These are phyloP conservation scores for Colletotrichum coccodes DNA, from an alignment of 2,329 filamentous ascomycete genomes.

Conservation along the genomic window DNA sequence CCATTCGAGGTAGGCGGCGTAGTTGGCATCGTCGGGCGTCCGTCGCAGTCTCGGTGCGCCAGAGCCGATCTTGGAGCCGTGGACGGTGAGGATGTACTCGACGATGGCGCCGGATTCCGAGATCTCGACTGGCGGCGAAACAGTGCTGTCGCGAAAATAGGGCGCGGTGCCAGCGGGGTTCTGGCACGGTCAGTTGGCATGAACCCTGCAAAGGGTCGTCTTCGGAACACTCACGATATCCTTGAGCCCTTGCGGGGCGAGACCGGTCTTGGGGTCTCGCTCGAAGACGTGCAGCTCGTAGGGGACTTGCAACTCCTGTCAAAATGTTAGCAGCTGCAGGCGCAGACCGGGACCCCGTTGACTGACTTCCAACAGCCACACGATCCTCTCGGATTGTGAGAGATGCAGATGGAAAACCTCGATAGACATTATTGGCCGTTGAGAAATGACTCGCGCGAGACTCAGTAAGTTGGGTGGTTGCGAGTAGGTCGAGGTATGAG, in stretches of 20 bases:
- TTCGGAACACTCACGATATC: constrained; percentile 9
- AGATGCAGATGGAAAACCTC: constrained; percentile 34
- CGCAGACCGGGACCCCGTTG: not conserved
- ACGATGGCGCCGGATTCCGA: constrained; percentile 69
- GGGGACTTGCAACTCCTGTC: constrained; percentile 27
- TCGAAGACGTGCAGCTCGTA: constrained; percentile 30
- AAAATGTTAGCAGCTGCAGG: not conserved
- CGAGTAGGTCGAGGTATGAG: not conserved
- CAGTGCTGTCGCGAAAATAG: constrained; percentile 64
- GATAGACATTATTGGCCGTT: constrained; percentile 18
- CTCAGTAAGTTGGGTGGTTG: not conserved
- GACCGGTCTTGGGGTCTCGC: constrained; percentile 20
- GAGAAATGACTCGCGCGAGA: not conserved
- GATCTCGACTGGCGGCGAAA: constrained; percentile 52
- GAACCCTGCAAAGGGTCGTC: not conserved
- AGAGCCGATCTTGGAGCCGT: constrained; percentile 45
- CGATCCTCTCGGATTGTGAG: constrained; percentile 34
- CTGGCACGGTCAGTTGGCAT: not conserved
- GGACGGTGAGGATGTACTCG: constrained; percentile 69
- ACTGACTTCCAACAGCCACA: constrained; percentile 33
- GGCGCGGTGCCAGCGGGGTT: constrained; percentile 67
- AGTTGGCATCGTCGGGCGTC: constrained; percentile 51
- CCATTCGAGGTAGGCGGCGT: constrained; percentile 73
- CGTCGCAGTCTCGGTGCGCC: constrained; percentile 58
- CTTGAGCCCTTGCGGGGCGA: constrained; percentile 24